Evolutionary conservation across 805 yeast species (phyloP).

Genomic region (Wickerhamiella hasegawae): DNA sequence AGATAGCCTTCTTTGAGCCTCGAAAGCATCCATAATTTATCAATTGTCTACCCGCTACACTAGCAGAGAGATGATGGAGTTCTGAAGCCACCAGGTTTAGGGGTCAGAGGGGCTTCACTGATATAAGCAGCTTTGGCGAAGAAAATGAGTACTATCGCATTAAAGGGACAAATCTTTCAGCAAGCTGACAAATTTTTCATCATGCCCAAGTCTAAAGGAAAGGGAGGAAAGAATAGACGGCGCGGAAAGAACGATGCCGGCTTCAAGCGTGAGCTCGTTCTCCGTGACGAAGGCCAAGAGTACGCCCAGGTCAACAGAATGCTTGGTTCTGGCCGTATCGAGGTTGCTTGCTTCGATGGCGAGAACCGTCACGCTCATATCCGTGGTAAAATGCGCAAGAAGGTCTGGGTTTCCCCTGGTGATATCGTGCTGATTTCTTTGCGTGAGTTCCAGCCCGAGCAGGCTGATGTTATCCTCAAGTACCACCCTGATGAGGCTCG

Average conservation of each 20-base stretch:
- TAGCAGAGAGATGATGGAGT: too few relatives aligned
- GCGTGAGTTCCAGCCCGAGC: slow-evolving; percentile 97
- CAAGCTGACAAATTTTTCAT: too few relatives aligned
- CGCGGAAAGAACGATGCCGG: slow-evolving; percentile 95
- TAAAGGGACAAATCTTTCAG: too few relatives aligned
- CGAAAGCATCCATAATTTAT: slow-evolving; percentile 95
- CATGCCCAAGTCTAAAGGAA: slow-evolving; percentile 73
- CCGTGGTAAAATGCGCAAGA: slow-evolving; percentile 97
- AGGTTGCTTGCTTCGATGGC: slow-evolving; percentile 91
- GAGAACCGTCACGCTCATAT: slow-evolving; percentile 89
- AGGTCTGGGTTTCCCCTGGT: slow-evolving; percentile 99
- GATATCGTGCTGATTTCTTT: slow-evolving; percentile 89
- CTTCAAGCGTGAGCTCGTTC: slow-evolving; percentile 85
- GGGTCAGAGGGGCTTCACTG: too few relatives aligned
- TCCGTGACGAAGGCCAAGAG: slow-evolving; percentile 94
- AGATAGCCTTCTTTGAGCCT: slow-evolving; percentile 60
- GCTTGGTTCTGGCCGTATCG: slow-evolving; percentile 97
- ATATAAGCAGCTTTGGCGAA: too few relatives aligned
- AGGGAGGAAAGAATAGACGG: slow-evolving; percentile 66
- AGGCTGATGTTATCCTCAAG: slow-evolving; percentile 95
- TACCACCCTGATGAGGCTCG: slow-evolving; percentile 97
- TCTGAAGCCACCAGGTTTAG: too few relatives aligned
- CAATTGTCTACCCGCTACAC: too few relatives aligned
- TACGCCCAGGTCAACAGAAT: slow-evolving; percentile 96
- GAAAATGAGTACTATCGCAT: too few relatives aligned